Evolutionary conservation across 2,329 filamentous ascomycete species (phyloP), one percentile per base, ranked within the genome.

Genomic region (Gyromitra esculenta): DNA sequence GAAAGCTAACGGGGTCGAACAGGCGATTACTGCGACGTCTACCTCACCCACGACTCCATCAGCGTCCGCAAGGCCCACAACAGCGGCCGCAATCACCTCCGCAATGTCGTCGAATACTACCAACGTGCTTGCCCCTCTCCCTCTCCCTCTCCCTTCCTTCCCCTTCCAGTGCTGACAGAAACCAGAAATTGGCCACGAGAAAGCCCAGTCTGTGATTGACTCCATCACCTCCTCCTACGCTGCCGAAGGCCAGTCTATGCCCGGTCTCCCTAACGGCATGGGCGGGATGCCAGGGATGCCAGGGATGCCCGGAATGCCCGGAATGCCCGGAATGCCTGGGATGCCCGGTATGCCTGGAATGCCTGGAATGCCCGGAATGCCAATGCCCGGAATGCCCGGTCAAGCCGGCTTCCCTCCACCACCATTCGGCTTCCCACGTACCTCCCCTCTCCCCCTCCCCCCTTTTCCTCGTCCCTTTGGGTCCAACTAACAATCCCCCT

Each of bases 1-100:
- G 18, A 65, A 31, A 80, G 78, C 84, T 87, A 83, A 86, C 84
- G 80, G 79, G 81, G 78, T 78, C 73, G 60, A 8, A 21, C n/a
- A 77, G 75, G 94, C 88, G 96, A 99, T 85, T 99, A 99, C 86
- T 99, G 96, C 89, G 96, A 99, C 91, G 96, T 99, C 85, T 99
- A 99, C 88, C 92, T 99, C 81, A 99, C 96, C 81, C 96, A 99
- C 88, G 96, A 99, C 88, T 97, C 94, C 59, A 98, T 98, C 95
- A 97, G 94, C 85, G 96, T 99, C 85, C 94, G 96, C 82, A 98
- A 98, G 87, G 96, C 96, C 64, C 96, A 99, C 85, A 99, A 99
- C 87, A 92, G 90, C 83, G 96, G 96, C 78, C 90, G 95, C 82
- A 99, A 99, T 86, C 96, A 99, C 83, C 86, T 99, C 79, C 92